Base-by-base conservation (phyloP, 225 moss, liverwort and hornwort genomes). In the Climacium dendroides region DNA sequence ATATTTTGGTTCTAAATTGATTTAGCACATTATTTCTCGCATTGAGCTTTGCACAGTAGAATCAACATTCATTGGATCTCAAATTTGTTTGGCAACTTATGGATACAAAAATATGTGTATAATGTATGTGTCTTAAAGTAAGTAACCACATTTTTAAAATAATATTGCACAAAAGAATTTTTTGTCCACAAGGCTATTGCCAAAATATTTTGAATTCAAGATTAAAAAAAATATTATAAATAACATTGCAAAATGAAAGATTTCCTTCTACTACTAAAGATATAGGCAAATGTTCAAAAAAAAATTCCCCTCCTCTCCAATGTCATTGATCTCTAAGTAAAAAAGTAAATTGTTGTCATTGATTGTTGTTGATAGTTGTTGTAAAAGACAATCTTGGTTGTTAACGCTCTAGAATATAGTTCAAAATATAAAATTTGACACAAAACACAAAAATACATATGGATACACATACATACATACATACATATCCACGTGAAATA, bases 151-250 rank as follows among this genome's bases (percentile, higher is more conserved):
- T 74, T 48, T 50, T 2, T 48, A 30, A 7, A 74, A 7, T 48
- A 48, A 0, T 19, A 74, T 19, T 19, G 3, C 0, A 19, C 3
- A 50, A 7, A 12, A 74, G 4, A 4, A 12, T 7, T 20, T 19
- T 20, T 0, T 1, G 0, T 30, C 4, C 1, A 50, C 1, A 35
- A 52, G 3, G 3, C 13, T 52, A 22, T 52, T 13, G 13, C 5
- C 3, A 35, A 75, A 8, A 14, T 34, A 35, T 8, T 50, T 52
- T 75, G 13, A 75, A 75, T 35, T 75, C 14, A 52, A 75, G 8
- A 52, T 13, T 50, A 30, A 3, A 20, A 20, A 32, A 50, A 50
- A 74, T 74, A 4, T 32, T 2, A 9, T 11, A 29, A 50, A 48
- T 11, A 32, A 20, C 3, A 75, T 34, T 74, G 8, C 4, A 34